A percentile compares a stretch with the other conserved stretches of the same genome.
Evolutionary conservation across 352 stramenopile species (phyloP).

Genomic region (Phytophthora ramorum): DNA sequence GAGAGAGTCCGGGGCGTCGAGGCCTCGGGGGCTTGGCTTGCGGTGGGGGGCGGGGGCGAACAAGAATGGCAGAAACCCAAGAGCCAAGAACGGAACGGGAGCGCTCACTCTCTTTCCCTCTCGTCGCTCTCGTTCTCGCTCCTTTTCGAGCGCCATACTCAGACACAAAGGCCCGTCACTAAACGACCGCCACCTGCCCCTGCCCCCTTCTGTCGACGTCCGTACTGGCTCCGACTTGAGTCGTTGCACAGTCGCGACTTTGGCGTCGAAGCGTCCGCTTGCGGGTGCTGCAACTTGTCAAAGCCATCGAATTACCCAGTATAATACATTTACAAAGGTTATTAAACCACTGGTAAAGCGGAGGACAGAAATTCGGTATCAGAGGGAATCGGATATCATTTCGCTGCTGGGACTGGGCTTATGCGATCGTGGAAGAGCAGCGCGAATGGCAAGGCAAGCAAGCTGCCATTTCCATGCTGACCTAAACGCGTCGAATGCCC

Average conservation of each 20-base stretch:
- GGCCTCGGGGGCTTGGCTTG: background rate
- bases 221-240: background rate
- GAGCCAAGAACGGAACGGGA: background rate
- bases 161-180: conserved; percentile 25
- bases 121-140: conserved; percentile 19
- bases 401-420: background rate
- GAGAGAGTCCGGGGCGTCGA: background rate
- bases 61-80: conserved; percentile 18
- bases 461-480: too few species aligned
- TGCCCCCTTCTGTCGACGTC: conserved; percentile 4
- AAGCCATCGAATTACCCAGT: background rate
- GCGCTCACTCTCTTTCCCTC: conserved; percentile 21
- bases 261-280: background rate
- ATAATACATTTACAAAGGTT: too few species aligned
- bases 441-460: background rate
- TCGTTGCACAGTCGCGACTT: conserved; percentile 1
- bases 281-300: background rate
- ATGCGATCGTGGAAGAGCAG: background rate
- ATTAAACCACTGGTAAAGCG: too few species aligned
- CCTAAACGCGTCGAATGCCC: background rate
- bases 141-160: conserved; percentile 27
- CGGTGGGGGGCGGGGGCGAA: background rate
- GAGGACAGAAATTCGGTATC: too few species aligned
- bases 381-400: too few species aligned
- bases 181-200: conserved; percentile 25